Evolutionary conservation across 2,329 filamentous ascomycete genomes (phyloP), one percentile per base, ranked within the genome.

Genomic region (Trichoderma asperellum): DNA sequence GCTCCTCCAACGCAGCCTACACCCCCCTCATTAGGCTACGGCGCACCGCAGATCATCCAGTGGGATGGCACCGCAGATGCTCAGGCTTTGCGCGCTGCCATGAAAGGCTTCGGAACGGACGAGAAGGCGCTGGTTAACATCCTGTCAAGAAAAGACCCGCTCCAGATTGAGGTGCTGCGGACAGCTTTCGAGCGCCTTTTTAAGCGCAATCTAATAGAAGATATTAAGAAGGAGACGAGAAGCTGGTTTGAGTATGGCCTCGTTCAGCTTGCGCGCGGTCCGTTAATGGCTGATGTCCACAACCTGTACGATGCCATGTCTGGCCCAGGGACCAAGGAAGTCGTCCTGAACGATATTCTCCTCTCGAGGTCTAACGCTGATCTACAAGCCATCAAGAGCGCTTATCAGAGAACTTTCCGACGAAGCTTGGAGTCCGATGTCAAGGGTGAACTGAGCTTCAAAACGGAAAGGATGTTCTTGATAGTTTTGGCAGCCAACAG

Each of bases 101-200:
- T 97, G 93, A 97, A 97, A 80, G 94, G 94, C 0, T 92, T 97
- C 71, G 95, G 94, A 40, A 97, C 94, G 0, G 89, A 98, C 75
- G 94, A 97, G 79, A 91, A 89, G 75, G 80, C 86, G 0, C 82
- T 98, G 18, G 94, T 97, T 72, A 82, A 84, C 2, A 82, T 90
- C 3, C 83, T 98, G 10, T 82, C 91, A 2, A 87, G 85, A 73
- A 90, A 94, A 72, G 92, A 96, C 72, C 91, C 94, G 0, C 83
- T 94, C 5, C 92, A 97, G 77, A 86, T 96, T 71, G 87, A 90
- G 59, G 83, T 87, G 10, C 84, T 96, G 63, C 88, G 89, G 68
- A 78, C 85, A 8, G 86, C 91, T 2, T 98, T 91, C 81, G 82
- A 88, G 60, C 82, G 88, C 69, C 82, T 84, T 71, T 86, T 91